Base-by-base conservation (phyloP, 2,329 filamentous ascomycete genomes). In the Aphanoascus verrucosus region DNA sequence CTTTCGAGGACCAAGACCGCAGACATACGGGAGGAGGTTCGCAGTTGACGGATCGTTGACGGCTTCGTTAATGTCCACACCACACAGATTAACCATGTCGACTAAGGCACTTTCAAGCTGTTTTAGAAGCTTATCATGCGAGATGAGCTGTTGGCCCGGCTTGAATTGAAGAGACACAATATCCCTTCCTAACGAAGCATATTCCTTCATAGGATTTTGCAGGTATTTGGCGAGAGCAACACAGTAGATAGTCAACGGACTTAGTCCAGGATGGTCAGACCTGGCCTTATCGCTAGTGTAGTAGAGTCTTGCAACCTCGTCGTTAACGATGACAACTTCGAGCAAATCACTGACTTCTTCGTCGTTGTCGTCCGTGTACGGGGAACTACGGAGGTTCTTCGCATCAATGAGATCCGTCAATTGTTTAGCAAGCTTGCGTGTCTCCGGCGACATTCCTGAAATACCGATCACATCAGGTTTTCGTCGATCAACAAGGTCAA, bases 71-170 rank as follows among this genome's bases (percentile, higher is more conserved):
- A 98, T 85, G 63, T 97, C 88, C 37, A 98, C 88, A 64, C 93
- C 93, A 44, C 90, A 89, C 42, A 98, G 81, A 67, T 98, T 98
- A 61, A 98, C 93, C 79, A 95, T 95, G 66, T 98, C 93, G 9
- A 98, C 91, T 82, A 98, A 87, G 43, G 91, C 88, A n/a, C 87
- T 94, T 64, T 98, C 93, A 14, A 98, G 78, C 56, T 88, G 82
- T 66, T 87, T 89, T 57, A 84, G 74, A 38, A 98, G 77, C 72
- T 94, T 90, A 37, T 97, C 91, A 56, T 89, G 81, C 0, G 90
- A 85, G 12, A 98, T 77, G 31, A 96, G 79, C 57, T 90, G 85
- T 67, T 98, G 93, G 62, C 89, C 90, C 2, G 87, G 82, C 61
- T 96, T 89, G 69, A 96, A 96, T 17, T 83, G 80, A 56, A 98